Conservation (phyloP, 768 basidiomycete species). For the Xerocomus brunneocitrinus region DNA sequence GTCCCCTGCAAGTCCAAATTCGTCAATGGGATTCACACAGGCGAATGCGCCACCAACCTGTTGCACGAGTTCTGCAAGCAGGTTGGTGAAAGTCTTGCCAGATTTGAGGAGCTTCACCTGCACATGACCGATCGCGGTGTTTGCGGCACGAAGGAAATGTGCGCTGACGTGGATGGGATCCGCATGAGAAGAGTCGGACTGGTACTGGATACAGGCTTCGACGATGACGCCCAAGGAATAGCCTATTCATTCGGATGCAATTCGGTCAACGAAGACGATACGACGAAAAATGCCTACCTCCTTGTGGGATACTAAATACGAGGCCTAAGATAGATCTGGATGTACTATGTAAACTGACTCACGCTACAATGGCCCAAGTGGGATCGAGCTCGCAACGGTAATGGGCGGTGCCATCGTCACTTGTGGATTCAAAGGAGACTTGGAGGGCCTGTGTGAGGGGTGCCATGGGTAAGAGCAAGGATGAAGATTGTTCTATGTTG, state of each 20-base stretch:
- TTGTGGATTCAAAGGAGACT: constrained; percentile 13
- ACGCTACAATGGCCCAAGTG: constrained; percentile 45
- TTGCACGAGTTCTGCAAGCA: constrained; percentile 59
- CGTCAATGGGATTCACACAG: constrained; percentile 6
- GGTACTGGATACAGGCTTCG: constrained; percentile 50
- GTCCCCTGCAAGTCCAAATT: constrained; percentile 32
- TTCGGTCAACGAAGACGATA: neutral
- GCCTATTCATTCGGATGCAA: constrained; percentile 33
- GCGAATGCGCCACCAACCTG: constrained; percentile 34
- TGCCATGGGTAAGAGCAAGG: constrained; percentile 1
- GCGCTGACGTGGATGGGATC: constrained; percentile 61
- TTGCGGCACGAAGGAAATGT: constrained; percentile 50
- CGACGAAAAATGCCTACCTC: constrained; percentile 34
- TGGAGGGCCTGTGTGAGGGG: constrained; percentile 22
- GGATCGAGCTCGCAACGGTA: constrained; percentile 38
- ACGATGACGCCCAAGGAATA: constrained; percentile 54
- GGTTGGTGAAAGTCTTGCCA: constrained; percentile 51
- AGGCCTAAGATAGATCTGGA: neutral
- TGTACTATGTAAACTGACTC: constrained; percentile 9
- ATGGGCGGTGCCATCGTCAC: constrained; percentile 17
- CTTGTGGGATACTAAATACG: constrained; percentile 44
- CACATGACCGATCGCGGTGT: constrained; percentile 41
- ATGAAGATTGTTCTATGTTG: no score
- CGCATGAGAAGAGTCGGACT: constrained; percentile 42
- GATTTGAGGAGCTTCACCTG: constrained; percentile 44